These are phyloP conservation scores for Ophiostoma angusticollis DNA, from an alignment of 2,329 filamentous ascomycete genomes.

Conservation along the genomic window DNA sequence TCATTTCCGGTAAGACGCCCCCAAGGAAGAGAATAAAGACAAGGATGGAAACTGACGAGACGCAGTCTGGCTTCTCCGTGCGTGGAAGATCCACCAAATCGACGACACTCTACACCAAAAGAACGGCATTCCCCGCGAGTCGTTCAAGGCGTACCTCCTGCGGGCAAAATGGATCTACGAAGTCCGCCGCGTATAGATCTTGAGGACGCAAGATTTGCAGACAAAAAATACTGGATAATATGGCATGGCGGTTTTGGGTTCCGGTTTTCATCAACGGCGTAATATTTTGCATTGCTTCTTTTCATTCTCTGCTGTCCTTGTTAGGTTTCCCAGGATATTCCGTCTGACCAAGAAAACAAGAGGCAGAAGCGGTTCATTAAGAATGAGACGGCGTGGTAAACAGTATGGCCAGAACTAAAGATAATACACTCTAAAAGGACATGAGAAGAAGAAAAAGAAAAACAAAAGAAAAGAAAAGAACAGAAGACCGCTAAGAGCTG, in stretches of 20 bases:
- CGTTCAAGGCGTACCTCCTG: slow-evolving; percentile 10
- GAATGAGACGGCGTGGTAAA: no score
- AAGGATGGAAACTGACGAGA: not conserved
- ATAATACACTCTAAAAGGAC: not conserved
- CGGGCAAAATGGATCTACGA: slow-evolving; percentile 13
- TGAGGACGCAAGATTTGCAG: no score
- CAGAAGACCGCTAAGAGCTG: not conserved
- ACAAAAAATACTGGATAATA: no score
- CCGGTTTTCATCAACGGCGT: no score
- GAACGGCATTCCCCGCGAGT: not conserved
- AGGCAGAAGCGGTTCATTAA: no score
- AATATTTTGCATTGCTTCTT: no score
- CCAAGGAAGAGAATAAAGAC: no score
- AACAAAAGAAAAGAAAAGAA: not conserved
- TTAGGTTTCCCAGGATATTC: no score
- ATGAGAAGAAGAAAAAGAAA: not conserved
- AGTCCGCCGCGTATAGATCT: slow-evolving; percentile 8
- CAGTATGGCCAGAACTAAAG: slow-evolving; percentile 1
- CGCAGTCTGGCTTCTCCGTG: slow-evolving; percentile 29
- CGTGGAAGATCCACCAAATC: slow-evolving; percentile 30
- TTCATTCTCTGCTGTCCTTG: no score
- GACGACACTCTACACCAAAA: slow-evolving; percentile 15
- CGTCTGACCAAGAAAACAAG: no score
- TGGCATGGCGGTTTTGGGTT: no score
- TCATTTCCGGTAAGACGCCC: slow-evolving; percentile 32